Evolutionary conservation across 257 asterid genomes (phyloP), one percentile per base, ranked within the genome.

Genomic region (Nicotiana tomentosiformis): DNA sequence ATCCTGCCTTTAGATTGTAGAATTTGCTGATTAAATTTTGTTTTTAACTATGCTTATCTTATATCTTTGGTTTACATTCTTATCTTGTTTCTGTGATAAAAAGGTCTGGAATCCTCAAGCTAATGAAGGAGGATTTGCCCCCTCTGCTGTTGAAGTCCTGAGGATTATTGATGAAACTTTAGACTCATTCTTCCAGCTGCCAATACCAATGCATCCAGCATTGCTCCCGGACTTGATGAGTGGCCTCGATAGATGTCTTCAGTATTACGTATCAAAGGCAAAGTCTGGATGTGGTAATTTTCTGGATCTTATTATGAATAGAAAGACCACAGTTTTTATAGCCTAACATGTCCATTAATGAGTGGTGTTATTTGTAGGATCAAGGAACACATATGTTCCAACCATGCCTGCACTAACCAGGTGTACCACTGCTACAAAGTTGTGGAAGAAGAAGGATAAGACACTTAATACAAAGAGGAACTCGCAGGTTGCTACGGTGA

Each of bases 201-300:
- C 99, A 80, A 96, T 96, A 90, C 98, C 97, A 57, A 93, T 91
- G 93, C 99, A 96, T 87, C 98, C 98, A 18, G 97, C 96, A 72
- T 86, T 93, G 77, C 98, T 96, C 64, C 99, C 98, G 0, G 98
- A 94, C 85, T 83, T 96, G 84, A 89, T 94, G 84, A 62, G 83
- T 53, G 98, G 98, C 81, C 95, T 96, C 10, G 98, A 96, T 82
- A 92, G 90, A 87, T 94, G 97, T 86, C 97, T 94, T 81, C 97
- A 96, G 69, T 91, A 94, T 81, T 96, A 92, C 77, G 95, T 89
- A 77, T 88, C 89, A 9, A 96, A 93, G 87, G 91, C 97, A 81
- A 96, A 96, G 89, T 90, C 97, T 77, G 97, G 98, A 89, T 89
- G 95, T 68, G 99, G 98, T 96, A 96, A 87, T 84, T 65, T 79